A percentile compares a stretch with the other conserved stretches of the same genome.
Conservation (phyloP, 2,329 filamentous ascomycete genomes). For the Aspergillus pseudotamarii region DNA sequence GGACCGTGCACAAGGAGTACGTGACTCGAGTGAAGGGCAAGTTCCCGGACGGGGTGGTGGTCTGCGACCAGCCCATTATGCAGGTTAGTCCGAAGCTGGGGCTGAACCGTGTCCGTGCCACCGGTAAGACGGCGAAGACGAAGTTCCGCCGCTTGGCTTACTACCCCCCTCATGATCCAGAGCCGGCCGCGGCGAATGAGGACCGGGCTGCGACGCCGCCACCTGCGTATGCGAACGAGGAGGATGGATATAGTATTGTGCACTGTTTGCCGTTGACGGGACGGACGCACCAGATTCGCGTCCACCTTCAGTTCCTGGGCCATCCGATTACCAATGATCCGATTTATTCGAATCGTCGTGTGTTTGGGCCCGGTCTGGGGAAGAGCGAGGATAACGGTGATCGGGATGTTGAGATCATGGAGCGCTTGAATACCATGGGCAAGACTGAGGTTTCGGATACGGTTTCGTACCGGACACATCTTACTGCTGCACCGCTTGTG, state of each 20-base stretch:
- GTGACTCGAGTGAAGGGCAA: conserved; percentile 86
- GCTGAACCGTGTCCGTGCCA: conserved; percentile 89
- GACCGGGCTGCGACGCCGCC: conserved; percentile 36
- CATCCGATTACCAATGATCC: conserved; percentile 97
- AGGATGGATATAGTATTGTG: conserved; percentile 87
- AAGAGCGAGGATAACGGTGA: conserved; percentile 67
- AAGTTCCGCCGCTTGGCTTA: conserved; percentile 94
- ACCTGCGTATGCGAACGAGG: conserved; percentile 44
- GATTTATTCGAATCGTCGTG: conserved; percentile 91
- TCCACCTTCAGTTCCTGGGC: conserved; percentile 91
- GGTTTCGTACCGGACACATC: conserved; percentile 73
- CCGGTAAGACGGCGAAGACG: conserved; percentile 84
- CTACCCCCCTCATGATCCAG: conserved; percentile 60
- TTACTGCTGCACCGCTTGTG: conserved; percentile 42
- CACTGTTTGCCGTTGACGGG: conserved; percentile 92
- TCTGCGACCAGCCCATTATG: conserved; percentile 92
- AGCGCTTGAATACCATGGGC: conserved; percentile 82
- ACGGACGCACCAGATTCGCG: conserved; percentile 89
- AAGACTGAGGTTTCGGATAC: conserved; percentile 91
- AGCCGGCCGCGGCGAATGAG: conserved; percentile 26
- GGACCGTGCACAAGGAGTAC: conserved; percentile 93
- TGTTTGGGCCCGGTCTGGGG: conserved; percentile 83
- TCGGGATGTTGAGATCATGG: conserved; percentile 87
- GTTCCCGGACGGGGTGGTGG: conserved; percentile 87
- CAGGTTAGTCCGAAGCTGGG: conserved; percentile 94